These are phyloP conservation scores for Rutstroemia sp. DNA, from an alignment of 2,329 filamentous ascomycete genomes.

Conservation along the genomic window DNA sequence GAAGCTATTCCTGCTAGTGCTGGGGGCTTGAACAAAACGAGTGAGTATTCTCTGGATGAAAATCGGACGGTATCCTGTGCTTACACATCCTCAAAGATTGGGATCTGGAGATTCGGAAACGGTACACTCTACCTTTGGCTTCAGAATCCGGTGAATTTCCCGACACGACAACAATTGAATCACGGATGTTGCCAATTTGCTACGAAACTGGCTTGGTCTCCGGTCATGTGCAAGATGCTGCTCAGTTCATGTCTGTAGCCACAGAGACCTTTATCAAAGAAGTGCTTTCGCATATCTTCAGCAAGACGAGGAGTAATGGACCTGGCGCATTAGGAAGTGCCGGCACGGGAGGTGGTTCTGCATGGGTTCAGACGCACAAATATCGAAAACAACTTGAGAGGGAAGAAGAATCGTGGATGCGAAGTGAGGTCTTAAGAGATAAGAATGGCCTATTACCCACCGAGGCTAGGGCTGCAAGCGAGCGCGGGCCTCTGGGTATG, in stretches of 20 bases:
- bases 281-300: constrained; percentile 54
- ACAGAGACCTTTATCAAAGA: constrained; percentile 63
- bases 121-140: constrained; percentile 55
- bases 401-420: constrained; percentile 66
- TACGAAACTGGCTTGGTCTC: constrained; percentile 56
- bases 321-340: constrained; percentile 54
- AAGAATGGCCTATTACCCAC: constrained; percentile 72
- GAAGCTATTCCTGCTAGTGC: constrained; percentile 62
- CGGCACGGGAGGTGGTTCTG: constrained; percentile 56
- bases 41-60: constrained; percentile 41
- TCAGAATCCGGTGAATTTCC: constrained; percentile 65
- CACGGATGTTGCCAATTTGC: constrained; percentile 60
- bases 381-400: constrained; percentile 67
- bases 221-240: constrained; percentile 52
- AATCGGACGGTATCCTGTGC: background rate
- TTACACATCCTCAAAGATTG: constrained; percentile 39
- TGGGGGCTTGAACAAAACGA: constrained; percentile 72
- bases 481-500: constrained; percentile 66
- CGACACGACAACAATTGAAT: constrained; percentile 54
- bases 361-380: constrained; percentile 70
- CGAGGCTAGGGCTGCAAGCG: constrained; percentile 69
- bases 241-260: constrained; percentile 57
- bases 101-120: constrained; percentile 60
- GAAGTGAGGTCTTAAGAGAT: constrained; percentile 69
- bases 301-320: constrained; percentile 57